Evolutionary conservation across 306 rosid genomes (phyloP), one percentile per base, ranked within the genome.

Genomic region (Ammopiptanthus mongolicus): DNA sequence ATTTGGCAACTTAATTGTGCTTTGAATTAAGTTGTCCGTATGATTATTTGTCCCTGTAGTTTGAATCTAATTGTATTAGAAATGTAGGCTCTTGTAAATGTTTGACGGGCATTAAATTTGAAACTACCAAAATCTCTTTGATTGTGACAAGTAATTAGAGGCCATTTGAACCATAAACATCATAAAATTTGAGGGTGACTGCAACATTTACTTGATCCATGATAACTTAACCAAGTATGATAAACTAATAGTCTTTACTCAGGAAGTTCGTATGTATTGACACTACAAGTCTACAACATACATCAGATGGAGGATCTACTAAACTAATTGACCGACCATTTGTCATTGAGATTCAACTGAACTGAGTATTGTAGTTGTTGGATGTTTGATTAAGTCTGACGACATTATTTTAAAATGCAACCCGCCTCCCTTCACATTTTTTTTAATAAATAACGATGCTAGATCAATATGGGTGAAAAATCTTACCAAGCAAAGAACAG

Each of bases 81-180:
- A 63, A 3, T 14, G 36, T 21, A 71, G 18, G 53, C 60, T 51
- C 5, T 55, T 51, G 50, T 6, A 9, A 15, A 15, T 68, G 13
- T 33, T 68, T 69, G 31, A 39, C 29, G 3, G 55, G 50, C 61
- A 72, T 71, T 60, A 73, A 44, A 33, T 18, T 28, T 34, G 8
- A 41, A 22, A 59, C 23, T 47, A 15, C 14, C n/a, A 5, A 52
- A 0, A 22, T 7, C 55, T 51, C 31, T 44, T 58, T 12, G 2
- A 44, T 44, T 25, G 17, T 56, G 37, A 29, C 28, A 57, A 73
- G 36, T 29, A 48, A 48, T 57, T 23, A 8, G 22, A 13, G 59
- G 75, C 68, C 17, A 65, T 22, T 36, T 57, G 44, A 71, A 15
- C 65, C 22, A 62, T 74, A 65, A 46, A 70, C 72, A 46, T 72